phyloP scores from a whole-genome alignment of 306 rosid species.

The Prunus mongolica region DNA sequence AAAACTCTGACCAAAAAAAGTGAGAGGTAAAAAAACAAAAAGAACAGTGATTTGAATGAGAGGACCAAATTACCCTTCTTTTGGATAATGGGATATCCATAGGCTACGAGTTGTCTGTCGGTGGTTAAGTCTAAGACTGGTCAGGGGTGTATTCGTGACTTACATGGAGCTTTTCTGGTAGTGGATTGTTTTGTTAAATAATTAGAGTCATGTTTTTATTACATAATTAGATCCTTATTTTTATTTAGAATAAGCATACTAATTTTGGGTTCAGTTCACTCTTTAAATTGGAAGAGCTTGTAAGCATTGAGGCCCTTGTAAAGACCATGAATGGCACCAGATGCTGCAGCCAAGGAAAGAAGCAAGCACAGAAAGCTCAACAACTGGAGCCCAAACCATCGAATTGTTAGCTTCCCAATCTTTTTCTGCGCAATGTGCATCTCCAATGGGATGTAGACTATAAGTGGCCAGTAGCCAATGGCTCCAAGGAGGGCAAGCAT shows the following conservation, averaged over 20 bases:
- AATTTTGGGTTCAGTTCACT: slow-evolving; percentile 11
- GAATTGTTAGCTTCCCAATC: slow-evolving; percentile 26
- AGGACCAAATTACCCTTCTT: too few species aligned
- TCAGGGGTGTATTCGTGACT: too few species aligned
- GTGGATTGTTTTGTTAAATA: not conserved
- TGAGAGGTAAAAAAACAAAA: too few species aligned
- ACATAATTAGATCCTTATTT: not conserved
- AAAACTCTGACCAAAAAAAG: too few species aligned
- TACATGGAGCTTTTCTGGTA: too few species aligned
- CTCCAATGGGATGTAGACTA: slow-evolving; percentile 54
- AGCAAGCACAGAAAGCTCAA: slow-evolving; percentile 38
- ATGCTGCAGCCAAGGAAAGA: slow-evolving; percentile 38
- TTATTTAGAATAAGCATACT: not conserved
- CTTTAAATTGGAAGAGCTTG: slow-evolving; percentile 42
- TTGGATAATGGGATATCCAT: too few species aligned
- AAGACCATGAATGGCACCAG: slow-evolving; percentile 47
- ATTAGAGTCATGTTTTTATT: not conserved
- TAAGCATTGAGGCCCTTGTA: slow-evolving; percentile 28
- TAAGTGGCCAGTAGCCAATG: slow-evolving; percentile 56
- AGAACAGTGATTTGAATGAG: too few species aligned
- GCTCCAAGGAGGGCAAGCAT: slow-evolving; percentile 65
- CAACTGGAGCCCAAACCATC: slow-evolving; percentile 47
- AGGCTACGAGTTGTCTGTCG: too few species aligned
- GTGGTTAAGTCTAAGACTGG: too few species aligned
- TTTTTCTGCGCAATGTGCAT: slow-evolving; percentile 46